phyloP scores from a whole-genome alignment of 2,329 filamentous ascomycete species.

The Chaetomiaceae sp. region DNA sequence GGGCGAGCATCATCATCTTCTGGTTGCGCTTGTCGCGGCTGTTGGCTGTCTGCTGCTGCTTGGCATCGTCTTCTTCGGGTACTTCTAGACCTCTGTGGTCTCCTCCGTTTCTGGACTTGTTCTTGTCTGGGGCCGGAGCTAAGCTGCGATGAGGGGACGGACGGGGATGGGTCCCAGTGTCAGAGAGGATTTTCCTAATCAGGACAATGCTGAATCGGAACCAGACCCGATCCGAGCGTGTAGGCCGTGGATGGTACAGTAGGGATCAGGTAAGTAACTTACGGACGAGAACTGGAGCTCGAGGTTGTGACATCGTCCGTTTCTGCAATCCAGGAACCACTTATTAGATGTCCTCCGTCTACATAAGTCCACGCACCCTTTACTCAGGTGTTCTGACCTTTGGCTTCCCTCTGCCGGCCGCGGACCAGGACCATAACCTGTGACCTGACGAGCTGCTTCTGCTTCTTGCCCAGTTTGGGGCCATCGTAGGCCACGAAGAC shows the following conservation, averaged over 20 bases:
- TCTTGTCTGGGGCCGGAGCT: neutral
- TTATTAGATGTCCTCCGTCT: neutral
- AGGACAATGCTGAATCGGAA: neutral
- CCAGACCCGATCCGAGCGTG: neutral
- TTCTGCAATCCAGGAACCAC: no score
- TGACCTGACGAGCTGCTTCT: neutral
- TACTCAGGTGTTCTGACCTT: neutral
- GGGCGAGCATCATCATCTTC: neutral
- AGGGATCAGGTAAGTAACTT: neutral
- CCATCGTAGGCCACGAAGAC: slow-evolving; percentile 1
- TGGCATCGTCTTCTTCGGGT: no score
- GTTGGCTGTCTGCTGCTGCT: neutral
- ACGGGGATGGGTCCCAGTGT: no score
- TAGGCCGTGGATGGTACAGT: neutral
- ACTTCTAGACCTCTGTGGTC: neutral
- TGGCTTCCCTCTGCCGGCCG: neutral
- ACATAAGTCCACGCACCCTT: neutral
- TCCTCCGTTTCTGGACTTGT: neutral
- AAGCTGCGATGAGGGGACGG: neutral
- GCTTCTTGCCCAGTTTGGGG: slow-evolving; percentile 3
- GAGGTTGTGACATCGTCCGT: neutral
- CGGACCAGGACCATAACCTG: slow-evolving; percentile 1
- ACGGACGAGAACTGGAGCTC: neutral
- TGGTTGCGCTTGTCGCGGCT: neutral
- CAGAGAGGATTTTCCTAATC: neutral